Base-by-base conservation (phyloP, 371 early-diverging fungal species). In the Haplosporangium sp. region DNA sequence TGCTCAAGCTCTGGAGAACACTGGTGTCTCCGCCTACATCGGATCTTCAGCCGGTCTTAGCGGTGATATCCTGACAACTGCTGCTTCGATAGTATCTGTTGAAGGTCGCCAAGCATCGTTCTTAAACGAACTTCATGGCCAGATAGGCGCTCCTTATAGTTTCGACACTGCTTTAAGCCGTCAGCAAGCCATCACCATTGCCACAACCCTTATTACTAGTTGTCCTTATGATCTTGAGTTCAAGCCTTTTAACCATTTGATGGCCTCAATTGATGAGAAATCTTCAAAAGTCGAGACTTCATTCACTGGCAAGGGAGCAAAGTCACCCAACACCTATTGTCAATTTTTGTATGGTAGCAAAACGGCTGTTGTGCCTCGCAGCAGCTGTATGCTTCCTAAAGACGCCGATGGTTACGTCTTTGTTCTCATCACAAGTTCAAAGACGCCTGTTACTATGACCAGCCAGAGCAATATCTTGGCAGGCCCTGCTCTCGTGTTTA, bases 11-110 rank as follows among this genome's bases (percentile, higher is more conserved):
- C 77, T 88, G 56, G 88, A 88, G 69, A 61, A 81, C 3, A 85
- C 85, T 11, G 88, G 88, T 47, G 87, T 87, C 20, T 66, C 69
- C 9, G 86, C 87, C 8, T 88, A 88, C 82, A 72, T 71, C 45
- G 87, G 88, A 8, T 84, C 73, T 20, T 62, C 72, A 55, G 27
- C 72, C 6, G 58, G 61, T 7, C 35, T 76, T 5, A 45, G 55
- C 2, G 68, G 62, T 15, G 67, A 61, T 34, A 37, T 71, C 19
- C 4, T 76, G 47, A 68, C 72, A 0, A 50, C 69, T 15, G 72
- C 63, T 38, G 72, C 65, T 3, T 59, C 69, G 2, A 72, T 77
- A 39, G 13, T 47, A 3, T 65, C 77, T 2, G 66, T 77, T 19
- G 69, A 77, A 39, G 69, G 62, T 17, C 77, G 77, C 19, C 77